Conservation (phyloP, 2,329 filamentous ascomycete species). For the Phialemoniopsis sp. region DNA sequence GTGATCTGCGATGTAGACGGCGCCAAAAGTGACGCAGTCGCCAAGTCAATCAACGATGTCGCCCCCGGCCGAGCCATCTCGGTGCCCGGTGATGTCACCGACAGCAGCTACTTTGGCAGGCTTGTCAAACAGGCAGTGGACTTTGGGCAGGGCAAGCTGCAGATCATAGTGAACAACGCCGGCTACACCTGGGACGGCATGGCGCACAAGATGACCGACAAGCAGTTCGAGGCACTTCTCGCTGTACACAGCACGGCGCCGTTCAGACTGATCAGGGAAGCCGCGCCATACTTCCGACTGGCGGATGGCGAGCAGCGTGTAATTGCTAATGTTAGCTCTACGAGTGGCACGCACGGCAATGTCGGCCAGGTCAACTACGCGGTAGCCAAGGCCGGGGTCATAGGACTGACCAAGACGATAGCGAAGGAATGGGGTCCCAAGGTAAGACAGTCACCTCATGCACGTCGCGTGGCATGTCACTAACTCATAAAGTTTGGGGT, state of each 20-base stretch:
- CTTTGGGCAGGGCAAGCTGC: slow-evolving; percentile 83
- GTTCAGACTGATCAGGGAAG: slow-evolving; percentile 76
- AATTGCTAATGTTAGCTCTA: slow-evolving; percentile 81
- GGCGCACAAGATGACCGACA: slow-evolving; percentile 88
- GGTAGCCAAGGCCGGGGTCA: slow-evolving; percentile 78
- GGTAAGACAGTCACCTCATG: too few species aligned
- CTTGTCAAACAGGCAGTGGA: slow-evolving; percentile 71
- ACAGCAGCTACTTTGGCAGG: slow-evolving; percentile 63
- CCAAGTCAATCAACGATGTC: slow-evolving; percentile 65
- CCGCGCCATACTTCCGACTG: slow-evolving; percentile 83
- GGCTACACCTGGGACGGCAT: slow-evolving; percentile 93
- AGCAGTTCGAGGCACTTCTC: slow-evolving; percentile 87
- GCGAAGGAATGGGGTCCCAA: slow-evolving; percentile 87
- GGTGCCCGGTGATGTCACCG: slow-evolving; percentile 72
- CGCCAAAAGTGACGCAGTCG: slow-evolving; percentile 64
- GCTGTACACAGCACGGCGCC: slow-evolving; percentile 80
- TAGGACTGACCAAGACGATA: slow-evolving; percentile 81
- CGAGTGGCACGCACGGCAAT: slow-evolving; percentile 79
- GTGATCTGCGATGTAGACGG: slow-evolving; percentile 84
- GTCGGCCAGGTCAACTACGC: slow-evolving; percentile 90
- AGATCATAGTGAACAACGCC: slow-evolving; percentile 89
- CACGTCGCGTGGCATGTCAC: too few species aligned
- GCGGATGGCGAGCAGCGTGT: slow-evolving; percentile 74
- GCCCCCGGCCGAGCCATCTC: slow-evolving; percentile 65
- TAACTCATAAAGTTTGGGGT: too few species aligned